Evolutionary conservation across 139 green algal genomes (phyloP).

Genomic region (Eudorina sp.): DNA sequence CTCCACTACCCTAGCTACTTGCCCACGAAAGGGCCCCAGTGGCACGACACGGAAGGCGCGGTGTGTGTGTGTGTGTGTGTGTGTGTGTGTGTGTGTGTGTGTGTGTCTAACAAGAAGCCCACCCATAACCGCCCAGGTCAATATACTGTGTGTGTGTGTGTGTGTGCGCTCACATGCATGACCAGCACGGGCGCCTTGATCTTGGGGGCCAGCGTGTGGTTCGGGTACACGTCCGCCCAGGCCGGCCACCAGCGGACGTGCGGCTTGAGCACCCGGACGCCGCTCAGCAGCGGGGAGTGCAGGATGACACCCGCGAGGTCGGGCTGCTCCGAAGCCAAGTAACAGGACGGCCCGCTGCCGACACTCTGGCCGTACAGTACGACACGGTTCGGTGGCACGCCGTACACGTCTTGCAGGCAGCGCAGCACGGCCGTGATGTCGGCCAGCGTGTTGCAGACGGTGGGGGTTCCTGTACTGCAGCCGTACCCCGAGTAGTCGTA

Average conservation of each 20-base stretch:
- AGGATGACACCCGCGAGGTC: conserved; percentile 87
- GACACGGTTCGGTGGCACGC: conserved; percentile 57
- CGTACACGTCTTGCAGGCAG: conserved; percentile 57
- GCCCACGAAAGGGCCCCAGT: no score
- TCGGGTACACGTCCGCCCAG: conserved; percentile 88
- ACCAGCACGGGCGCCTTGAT: conserved; percentile 74
- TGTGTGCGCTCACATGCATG: conserved; percentile 87
- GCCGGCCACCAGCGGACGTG: conserved; percentile 80
- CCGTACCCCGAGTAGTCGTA: conserved; percentile 86
- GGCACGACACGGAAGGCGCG: no score
- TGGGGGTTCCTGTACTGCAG: conserved; percentile 61
- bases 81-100: no score
- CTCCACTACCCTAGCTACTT: background rate
- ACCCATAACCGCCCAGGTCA: no score
- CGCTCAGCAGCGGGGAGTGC: conserved; percentile 90
- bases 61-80: no score
- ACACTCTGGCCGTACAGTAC: conserved; percentile 94
- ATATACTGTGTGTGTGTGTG: no score
- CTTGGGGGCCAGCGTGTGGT: conserved; percentile 77
- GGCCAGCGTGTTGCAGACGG: conserved; percentile 70
- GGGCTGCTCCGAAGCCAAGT: conserved; percentile 65
- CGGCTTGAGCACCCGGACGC: conserved; percentile 91
- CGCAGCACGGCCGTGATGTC: conserved; percentile 74
- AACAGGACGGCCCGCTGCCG: conserved; percentile 79
- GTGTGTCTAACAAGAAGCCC: no score